Base-by-base conservation (phyloP, 2,329 filamentous ascomycete species). In the Septoria linicola region DNA sequence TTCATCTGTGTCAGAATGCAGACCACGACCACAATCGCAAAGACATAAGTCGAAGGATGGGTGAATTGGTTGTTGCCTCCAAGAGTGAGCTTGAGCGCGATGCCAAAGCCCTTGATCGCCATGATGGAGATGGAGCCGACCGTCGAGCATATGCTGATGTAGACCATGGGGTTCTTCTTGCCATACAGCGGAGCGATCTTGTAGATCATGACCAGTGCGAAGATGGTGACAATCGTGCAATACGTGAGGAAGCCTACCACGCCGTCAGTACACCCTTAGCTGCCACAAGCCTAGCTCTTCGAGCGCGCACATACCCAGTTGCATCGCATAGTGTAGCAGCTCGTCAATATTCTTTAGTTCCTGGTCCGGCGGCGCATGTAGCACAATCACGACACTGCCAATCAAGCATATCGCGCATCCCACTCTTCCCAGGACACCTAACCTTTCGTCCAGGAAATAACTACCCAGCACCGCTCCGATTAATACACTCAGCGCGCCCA, bases 1-100 rank as follows among this genome's bases (percentile, higher is more conserved):
- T 99, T 99, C 93, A 99, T 97, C 77, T 99, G 93, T 7, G 91
- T 96, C 61, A 99, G 72, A 67, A 99, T 97, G 76, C 93, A 99
- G 59, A 96, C 89, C 2, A 80, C 79, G 0, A 91, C 93, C 59
- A 97, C 82, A 60, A 99, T 96, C 72, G 92, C 85, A 70, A 99
- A 99, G 58, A 96, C 91, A 65, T 99, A 99, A 53, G 95, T 99
- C 42, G 90, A 96, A 2, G 95, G 89, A 63, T 95, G 89, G 4
- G 82, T 83, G 71, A 99, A 96, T 71, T 99, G 93, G 72, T 99
- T 99, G 72, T 95, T 87, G 47, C 92, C 93, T 41, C 80, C 84
- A 60, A 99, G 82, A 0, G 92, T 97, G 66, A 99, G 83, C 74
- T 99, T 99, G 60, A 99, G 78, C 30, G 93, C 95, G 69, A 97